Evolutionary conservation across 73 alveolate species (phyloP).

Genomic region (Halteria grandinella): DNA sequence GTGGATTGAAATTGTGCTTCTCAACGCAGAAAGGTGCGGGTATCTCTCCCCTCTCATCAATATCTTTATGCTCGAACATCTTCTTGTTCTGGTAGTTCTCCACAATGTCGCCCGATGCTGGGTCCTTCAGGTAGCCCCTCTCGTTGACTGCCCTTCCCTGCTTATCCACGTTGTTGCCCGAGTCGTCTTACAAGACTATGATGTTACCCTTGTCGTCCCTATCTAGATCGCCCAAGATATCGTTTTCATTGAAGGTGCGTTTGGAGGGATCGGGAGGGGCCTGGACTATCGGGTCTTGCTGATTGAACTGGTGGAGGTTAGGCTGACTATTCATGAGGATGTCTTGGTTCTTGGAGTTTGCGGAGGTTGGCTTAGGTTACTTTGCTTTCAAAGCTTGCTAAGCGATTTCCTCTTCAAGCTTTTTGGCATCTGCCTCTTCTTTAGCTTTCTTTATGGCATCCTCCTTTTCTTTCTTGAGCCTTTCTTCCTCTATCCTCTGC

Average conservation of each 20-base stretch:
- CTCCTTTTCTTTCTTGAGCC: not conserved
- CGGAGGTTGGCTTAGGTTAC: constrained; percentile 2
- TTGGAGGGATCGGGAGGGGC: constrained; percentile 36
- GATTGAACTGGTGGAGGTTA: not conserved
- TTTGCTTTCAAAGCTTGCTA: not conserved
- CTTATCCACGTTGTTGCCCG: constrained; percentile 56
- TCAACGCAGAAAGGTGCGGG: constrained; percentile 64
- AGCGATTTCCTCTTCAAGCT: too few relatives aligned
- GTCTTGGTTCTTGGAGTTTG: constrained; percentile 14
- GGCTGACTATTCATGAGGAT: constrained; percentile 25
- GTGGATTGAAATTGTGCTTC: constrained; percentile 59
- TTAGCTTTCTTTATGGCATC: not conserved
- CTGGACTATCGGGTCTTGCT: not conserved
- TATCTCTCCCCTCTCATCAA: constrained; percentile 60
- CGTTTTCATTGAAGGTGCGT: constrained; percentile 46
- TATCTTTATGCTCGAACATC: constrained; percentile 51
- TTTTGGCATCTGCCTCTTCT: not conserved
- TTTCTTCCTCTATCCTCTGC: too few relatives aligned
- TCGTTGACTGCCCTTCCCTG: constrained; percentile 59
- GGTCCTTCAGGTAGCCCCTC: constrained; percentile 55
- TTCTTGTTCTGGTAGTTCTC: constrained; percentile 26
- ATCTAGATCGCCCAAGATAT: constrained; percentile 55
- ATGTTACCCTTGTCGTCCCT: constrained; percentile 63
- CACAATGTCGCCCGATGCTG: constrained; percentile 47
- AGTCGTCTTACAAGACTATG: constrained; percentile 21